Evolutionary conservation across 2,329 filamentous ascomycete genomes (phyloP).

Genomic region (Stemphylium vesicarium): DNA sequence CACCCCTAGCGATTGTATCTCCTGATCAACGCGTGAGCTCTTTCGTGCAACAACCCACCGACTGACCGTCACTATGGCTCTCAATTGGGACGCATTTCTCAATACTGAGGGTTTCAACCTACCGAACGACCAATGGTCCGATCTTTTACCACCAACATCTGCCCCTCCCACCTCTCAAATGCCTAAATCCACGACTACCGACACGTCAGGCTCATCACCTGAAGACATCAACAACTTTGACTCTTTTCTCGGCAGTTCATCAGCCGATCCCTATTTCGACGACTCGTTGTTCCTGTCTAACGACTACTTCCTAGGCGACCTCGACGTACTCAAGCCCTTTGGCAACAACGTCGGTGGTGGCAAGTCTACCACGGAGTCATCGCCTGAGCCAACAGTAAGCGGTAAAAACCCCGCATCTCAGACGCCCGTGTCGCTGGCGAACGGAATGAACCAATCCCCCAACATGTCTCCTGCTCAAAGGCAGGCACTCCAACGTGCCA

Average conservation of each 20-base stretch:
- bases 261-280: slow-evolving; percentile 46
- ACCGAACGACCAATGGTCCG: slow-evolving; percentile 49
- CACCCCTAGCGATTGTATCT: slow-evolving; percentile 37
- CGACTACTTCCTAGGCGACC: slow-evolving; percentile 50
- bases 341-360: slow-evolving; percentile 39
- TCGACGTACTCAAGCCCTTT: slow-evolving; percentile 48
- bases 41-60: slow-evolving; percentile 36
- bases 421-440: slow-evolving; percentile 30
- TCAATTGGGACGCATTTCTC: slow-evolving; percentile 50
- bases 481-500: slow-evolving; percentile 35
- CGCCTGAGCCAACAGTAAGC: slow-evolving; percentile 42
- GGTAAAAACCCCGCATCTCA: slow-evolving; percentile 30
- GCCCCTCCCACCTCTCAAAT: slow-evolving; percentile 40
- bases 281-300: slow-evolving; percentile 47
- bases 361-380: slow-evolving; percentile 47
- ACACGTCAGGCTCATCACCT: slow-evolving; percentile 41
- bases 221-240: slow-evolving; percentile 43
- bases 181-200: slow-evolving; percentile 44
- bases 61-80: slow-evolving; percentile 44
- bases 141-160: slow-evolving; percentile 39
- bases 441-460: slow-evolving; percentile 29
- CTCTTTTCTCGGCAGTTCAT: slow-evolving; percentile 35
- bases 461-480: slow-evolving; percentile 35
- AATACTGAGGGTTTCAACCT: slow-evolving; percentile 46
- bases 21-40: slow-evolving; percentile 48